Base-by-base conservation (phyloP, 1,284 basidiomycete species). In the Apiotrichum veenhuisii region DNA sequence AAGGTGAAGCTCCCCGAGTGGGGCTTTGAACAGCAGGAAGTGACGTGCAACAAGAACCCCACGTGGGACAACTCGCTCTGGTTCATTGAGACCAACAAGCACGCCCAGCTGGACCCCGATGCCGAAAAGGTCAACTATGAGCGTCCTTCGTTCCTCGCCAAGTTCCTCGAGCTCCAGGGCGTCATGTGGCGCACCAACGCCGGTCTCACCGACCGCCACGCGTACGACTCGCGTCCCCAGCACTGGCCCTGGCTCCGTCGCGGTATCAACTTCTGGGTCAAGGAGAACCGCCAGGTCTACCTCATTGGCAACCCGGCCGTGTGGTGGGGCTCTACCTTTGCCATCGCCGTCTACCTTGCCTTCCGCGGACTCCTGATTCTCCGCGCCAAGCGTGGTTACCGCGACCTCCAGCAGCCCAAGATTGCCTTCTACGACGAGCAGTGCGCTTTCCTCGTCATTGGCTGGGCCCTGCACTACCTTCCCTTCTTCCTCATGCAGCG, bases 171-270 rank as follows among this genome's bases (percentile, higher is more conserved):
- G 73, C 80, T 98, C 36, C 92, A 98, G 71, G 81, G 83, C 64
- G 93, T 95, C 58, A 98, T 98, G 95, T 98, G 93, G 92, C 85
- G 83, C n/a, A 98, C 94, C 23, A 99, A 98, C 68, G 89, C 90
- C 23, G 94, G 91, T 0, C 78, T 98, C 58, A 98, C 95, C 0
- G 93, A 96, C 66, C 85, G 91, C 22, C 96, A 98, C 70, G 87
- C 87, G 0, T 98, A 89, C 71, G 95, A 98, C 73, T 98, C 95
- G 30, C 82, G 95, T 15, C 96, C 95, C 2, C 81, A 84, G 56
- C 81, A 84, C 0, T 98, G 96, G 96, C 94, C 95, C 11, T 80
- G 84, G 55, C 83, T 98, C 44, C 84, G 83, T 49, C 86, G 95
- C 60, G 96, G 96, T 38, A 98, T 99, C 30, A 93, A 94, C 79